Percentiles rank a stretch among this genome's conserved stretches.
Conservation (phyloP, 352 stramenopile species). For the Lagenidium sp. region DNA sequence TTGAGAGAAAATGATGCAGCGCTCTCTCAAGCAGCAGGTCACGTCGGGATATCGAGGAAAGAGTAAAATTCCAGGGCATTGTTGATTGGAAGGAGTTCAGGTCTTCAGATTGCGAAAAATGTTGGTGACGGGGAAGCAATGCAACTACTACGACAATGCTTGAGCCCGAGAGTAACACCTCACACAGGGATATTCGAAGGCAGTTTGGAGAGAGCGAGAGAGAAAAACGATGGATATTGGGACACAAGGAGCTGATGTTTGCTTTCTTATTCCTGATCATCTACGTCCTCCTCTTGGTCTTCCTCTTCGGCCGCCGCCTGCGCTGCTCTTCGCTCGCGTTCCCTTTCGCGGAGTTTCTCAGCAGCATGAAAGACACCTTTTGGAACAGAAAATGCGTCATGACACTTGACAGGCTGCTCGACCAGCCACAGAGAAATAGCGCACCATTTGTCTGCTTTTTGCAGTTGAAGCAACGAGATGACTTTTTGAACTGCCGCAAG, state of each 20-base stretch:
- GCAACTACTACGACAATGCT: too few relatives aligned
- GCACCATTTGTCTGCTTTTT: conserved; percentile 90
- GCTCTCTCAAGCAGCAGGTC: too few relatives aligned
- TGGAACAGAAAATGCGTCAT: not conserved
- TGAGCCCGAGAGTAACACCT: too few relatives aligned
- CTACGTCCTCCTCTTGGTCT: conserved; percentile 7
- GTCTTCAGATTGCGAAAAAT: too few relatives aligned
- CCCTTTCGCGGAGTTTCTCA: conserved; percentile 31
- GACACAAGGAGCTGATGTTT: not conserved
- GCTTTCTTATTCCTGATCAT: conserved; percentile 1
- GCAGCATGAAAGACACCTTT: conserved; percentile 59
- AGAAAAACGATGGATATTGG: not conserved
- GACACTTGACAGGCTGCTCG: not conserved
- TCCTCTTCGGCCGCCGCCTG: conserved; percentile 1
- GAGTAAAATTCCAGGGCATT: too few relatives aligned
- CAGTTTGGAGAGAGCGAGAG: not conserved
- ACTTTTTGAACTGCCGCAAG: conserved; percentile 78
- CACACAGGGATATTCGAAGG: too few relatives aligned
- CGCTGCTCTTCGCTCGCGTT: conserved; percentile 8
- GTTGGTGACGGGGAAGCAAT: too few relatives aligned
- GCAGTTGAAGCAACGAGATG: conserved; percentile 89
- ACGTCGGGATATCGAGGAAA: too few relatives aligned
- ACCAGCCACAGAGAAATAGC: not conserved
- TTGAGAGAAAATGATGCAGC: conserved; percentile 1
- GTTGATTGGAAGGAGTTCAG: too few relatives aligned